Evolutionary conservation across 2,329 filamentous ascomycete species (phyloP), one percentile per base, ranked within the genome.

Genomic region (Fusarium stilboides): DNA sequence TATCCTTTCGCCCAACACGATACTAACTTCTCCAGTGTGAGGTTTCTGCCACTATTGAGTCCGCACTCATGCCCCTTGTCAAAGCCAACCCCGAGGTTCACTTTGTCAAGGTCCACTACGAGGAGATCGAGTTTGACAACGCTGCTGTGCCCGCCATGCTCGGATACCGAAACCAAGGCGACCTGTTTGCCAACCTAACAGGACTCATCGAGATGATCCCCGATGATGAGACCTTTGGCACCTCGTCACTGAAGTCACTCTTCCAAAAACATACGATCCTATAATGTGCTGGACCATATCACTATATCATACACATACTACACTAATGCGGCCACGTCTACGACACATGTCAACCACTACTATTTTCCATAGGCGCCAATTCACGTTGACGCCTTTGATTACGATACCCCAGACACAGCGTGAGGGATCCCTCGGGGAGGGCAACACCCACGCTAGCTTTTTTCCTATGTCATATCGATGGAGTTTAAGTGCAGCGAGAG

Each of bases 51-150:
- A 87, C 93, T 59, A 91, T 98, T 64, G 93, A 97, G 78, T 86
- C 89, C 40, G 94, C 92, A 52, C 85, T 99, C 73, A 82, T 86
- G 53, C 91, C 91, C 2, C 85, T 98, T 28, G 94, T 97, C 42
- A 84, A 86, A 65, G 84, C 87, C 63, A 85, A 97, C 76, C 85
- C 88, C 22, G 87, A 89, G 12, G 88, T 92, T 34, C 93, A 93
- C 76, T 98, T 99, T 77, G 88, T 98, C 82, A 97, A 95, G 82
- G 88, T 98, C 47, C 91, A 97, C 80, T 93, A 94, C 77, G 90
- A 92, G 66, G 94, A 97, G 61, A 97, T 97, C 37, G 94, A 98
- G 78, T 97, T 98, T 85, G 94, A 98, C 78, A 89, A 92, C 61
- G 92, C 94, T 33, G 91, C 91, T 45, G 92, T 97, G 3, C 96